These are phyloP conservation scores for Nicotiana undulata DNA, from an alignment of 257 asterid genomes.

Conservation along the genomic window DNA sequence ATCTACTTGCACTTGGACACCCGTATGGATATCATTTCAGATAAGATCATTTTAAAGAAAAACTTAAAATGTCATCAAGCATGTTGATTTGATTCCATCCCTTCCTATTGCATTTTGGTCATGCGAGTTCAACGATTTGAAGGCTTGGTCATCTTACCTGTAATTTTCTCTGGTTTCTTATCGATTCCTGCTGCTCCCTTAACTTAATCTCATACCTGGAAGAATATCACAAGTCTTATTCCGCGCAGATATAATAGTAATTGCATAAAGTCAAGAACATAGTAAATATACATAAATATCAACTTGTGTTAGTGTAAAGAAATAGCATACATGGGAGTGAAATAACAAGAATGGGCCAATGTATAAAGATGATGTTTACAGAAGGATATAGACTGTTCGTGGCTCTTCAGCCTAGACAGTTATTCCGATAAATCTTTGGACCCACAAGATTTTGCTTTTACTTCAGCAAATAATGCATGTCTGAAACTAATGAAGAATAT, in stretches of 20 bases:
- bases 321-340: not conserved
- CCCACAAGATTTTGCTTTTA: not conserved
- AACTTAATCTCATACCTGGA: slow-evolving; percentile 91
- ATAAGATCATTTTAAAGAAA: not conserved
- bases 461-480: not conserved
- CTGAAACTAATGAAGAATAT: not conserved
- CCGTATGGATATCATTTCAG: not conserved
- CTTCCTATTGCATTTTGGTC: not conserved
- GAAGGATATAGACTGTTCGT: not conserved
- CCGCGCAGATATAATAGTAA: not conserved
- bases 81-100: not conserved
- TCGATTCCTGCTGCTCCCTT: slow-evolving; percentile 80
- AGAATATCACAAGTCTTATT: slow-evolving; percentile 13
- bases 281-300: not conserved
- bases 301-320: not conserved
- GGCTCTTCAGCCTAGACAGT: not conserved
- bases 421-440: not conserved
- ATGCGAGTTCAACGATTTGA: not conserved
- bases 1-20: not conserved
- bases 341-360: not conserved
- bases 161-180: slow-evolving; percentile 72
- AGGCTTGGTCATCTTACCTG: slow-evolving; percentile 48
- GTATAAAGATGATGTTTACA: not conserved
- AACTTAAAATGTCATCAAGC: not conserved
- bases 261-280: not conserved